These are phyloP conservation scores for Hyphopichia pseudoburtonii DNA, from an alignment of 1,139 yeast genomes.

Conservation along the genomic window DNA sequence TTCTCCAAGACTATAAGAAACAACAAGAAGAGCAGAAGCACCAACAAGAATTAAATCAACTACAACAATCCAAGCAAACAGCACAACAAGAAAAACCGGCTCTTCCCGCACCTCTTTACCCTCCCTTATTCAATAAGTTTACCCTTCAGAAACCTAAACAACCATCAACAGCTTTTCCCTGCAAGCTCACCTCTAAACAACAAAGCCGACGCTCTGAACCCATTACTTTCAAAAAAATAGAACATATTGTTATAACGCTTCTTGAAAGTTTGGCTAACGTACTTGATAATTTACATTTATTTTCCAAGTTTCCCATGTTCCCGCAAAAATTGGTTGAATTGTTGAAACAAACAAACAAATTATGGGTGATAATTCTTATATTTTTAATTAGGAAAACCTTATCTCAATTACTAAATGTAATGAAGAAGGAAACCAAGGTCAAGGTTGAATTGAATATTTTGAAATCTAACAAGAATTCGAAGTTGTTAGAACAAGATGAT, in stretches of 20 bases:
- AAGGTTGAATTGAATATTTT: slow-evolving; percentile 37
- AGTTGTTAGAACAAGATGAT: slow-evolving; percentile 25
- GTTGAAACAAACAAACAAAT: slow-evolving; percentile 44
- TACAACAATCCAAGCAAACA: neutral
- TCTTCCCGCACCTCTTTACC: slow-evolving; percentile 18
- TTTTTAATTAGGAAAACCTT: slow-evolving; percentile 45
- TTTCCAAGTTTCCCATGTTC: slow-evolving; percentile 45
- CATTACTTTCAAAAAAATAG: slow-evolving; percentile 30
- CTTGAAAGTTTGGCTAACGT: slow-evolving; percentile 42
- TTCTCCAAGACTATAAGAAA: slow-evolving; percentile 3
- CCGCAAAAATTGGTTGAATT: slow-evolving; percentile 32
- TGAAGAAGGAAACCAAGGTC: slow-evolving; percentile 40
- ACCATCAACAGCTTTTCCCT: no score
- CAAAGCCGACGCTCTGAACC: slow-evolving; percentile 6
- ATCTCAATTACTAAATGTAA: slow-evolving; percentile 43
- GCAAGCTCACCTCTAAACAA: slow-evolving; percentile 8
- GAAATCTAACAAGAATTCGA: slow-evolving; percentile 21
- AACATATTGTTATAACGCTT: slow-evolving; percentile 27
- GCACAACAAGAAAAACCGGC: slow-evolving; percentile 1
- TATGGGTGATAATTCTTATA: slow-evolving; percentile 45
- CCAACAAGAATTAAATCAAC: neutral
- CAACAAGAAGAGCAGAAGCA: slow-evolving; percentile 2
- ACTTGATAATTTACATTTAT: slow-evolving; percentile 45
- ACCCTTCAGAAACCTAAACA: slow-evolving; percentile 8
- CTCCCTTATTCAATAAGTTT: slow-evolving; percentile 28